Evolutionary conservation across 352 stramenopile genomes (phyloP), one percentile per base, ranked within the genome.

Genomic region (Globisporangium lucens): DNA sequence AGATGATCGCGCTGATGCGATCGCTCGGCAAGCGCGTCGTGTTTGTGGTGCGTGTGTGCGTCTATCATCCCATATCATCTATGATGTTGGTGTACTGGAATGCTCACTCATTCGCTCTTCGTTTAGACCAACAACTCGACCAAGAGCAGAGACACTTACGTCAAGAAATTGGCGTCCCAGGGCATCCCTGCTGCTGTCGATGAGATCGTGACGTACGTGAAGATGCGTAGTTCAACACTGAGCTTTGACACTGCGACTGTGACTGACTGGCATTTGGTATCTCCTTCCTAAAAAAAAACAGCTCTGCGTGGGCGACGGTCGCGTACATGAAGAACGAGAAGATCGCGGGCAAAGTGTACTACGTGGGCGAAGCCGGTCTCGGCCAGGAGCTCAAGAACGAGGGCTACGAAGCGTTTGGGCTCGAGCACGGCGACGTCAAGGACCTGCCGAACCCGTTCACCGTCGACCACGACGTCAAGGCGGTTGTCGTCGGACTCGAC

Each of bases 91-190:
- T 51, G 8, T 46, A 24, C 24, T 24, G 24, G 24, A 24, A 24
- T 15, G 15, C 13, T 63, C 12, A 3, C 67, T 33, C n/a, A 5
- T 33, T 41, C 33, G 61, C 15, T 63, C 27, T 35, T 0, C 41
- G 35, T 66, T 27, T 63, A 95, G 87, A 95, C 87, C 46, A 93
- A 95, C 75, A 95, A 95, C 75, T 90, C 87, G 51, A 93, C 85
- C 66, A 95, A 89, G 72, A 90, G 76, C 64, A 76, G 87, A 66
- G 83, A 89, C 36, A 82, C 82, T 15, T 93, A 93, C 74, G 83
- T 95, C 57, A 89, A 91, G 74, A 93, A 93, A 68, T 79, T 95
- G n/a, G 87, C 79, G n/a, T 89, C 83, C 9, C 83, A 93, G 61
- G 83, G 87, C 13, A 95, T 95, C 67, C 70, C 69, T 24, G 79